Evolutionary conservation across 2,329 filamentous ascomycete species (phyloP), one percentile per base, ranked within the genome.

Genomic region (Seiridium cupressi): DNA sequence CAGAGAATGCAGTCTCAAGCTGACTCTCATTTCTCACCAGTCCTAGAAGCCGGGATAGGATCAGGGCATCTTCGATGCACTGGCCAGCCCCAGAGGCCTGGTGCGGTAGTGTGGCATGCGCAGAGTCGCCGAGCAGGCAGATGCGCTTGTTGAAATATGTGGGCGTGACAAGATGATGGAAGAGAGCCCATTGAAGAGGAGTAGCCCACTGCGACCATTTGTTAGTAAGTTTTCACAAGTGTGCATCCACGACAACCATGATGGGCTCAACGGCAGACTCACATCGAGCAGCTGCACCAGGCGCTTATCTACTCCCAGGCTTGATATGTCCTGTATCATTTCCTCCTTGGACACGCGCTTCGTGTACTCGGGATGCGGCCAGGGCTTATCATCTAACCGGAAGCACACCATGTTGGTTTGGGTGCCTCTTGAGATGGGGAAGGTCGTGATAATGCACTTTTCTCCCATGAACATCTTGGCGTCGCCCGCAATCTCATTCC

Each of bases 381-480:
- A 68, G n/a, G 62, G 62, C 8, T 57, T 58, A 9, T 63, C 35
- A 18, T 67, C 59, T n/a, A 55, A 34, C 8, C 64, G 46, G 44
- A 69, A 66, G 49, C 66, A 68, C 32, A 68, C 66, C 32, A 69
- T 65, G 51, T 69, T 69, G 18, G 62, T 61, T 56, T 66, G 64
- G 40, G 35, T 61, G 1, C 66, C 66, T 35, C 65, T 61, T 3
- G 68, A 68, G 51, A 69, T 69, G n/a, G 68, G 68, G 59, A 67
- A 69, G 36, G 65, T 61, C 5, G 59, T 64, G 11, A 65, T 32
- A 2, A 60, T 65, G 35, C 59, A 67, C 8, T 61, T 60, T 9
- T 65, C 59, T 2, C 63, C 61, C 66, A 69, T 68, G 53, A 69
- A 69, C 60, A 63, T 68, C 35, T 69, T 70, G 1, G 68, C 68